Evolutionary conservation across 164 flowering plant genomes (phyloP).

Genomic region (Macadamia tetraphylla): DNA sequence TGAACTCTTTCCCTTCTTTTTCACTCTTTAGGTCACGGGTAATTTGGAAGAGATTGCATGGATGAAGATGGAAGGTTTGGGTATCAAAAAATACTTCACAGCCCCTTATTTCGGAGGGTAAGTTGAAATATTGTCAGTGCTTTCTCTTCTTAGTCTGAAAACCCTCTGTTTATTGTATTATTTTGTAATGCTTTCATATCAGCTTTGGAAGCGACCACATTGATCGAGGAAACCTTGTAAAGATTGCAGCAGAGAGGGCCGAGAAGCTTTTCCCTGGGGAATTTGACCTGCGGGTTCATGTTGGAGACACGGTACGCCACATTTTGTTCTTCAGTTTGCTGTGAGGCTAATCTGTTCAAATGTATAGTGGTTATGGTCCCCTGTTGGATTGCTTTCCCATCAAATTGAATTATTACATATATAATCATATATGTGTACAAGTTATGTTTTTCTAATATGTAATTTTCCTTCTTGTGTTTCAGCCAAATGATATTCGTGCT

Average conservation of each 20-base stretch:
- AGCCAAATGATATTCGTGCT: conserved; percentile 25
- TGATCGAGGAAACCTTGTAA: conserved; percentile 26
- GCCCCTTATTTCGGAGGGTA: conserved; percentile 28
- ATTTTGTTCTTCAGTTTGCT: neutral
- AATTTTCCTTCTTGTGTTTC: neutral
- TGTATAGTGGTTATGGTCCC: neutral
- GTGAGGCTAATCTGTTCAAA: neutral
- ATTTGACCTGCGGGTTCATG: conserved; percentile 25
- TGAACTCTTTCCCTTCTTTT: neutral
- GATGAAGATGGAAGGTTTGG: conserved; percentile 29
- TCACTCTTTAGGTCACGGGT: conserved; percentile 23
- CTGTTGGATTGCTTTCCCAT: neutral
- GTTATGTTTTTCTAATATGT: neutral
- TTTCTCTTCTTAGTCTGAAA: neutral
- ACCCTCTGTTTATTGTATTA: neutral
- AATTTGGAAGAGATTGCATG: conserved; percentile 29
- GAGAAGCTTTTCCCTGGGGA: conserved; percentile 17
- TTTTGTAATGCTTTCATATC: neutral
- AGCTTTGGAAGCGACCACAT: conserved; percentile 28
- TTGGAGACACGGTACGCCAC: conserved; percentile 25
- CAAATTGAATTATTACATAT: neutral
- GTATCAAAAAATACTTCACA: conserved; percentile 24
- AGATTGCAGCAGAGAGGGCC: conserved; percentile 27
- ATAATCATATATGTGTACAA: neutral
- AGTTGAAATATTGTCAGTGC: conserved; percentile 6